Evolutionary conservation across 1,284 basidiomycete species (phyloP), one percentile per base, ranked within the genome.

Genomic region (Rhodotorula glutinis): DNA sequence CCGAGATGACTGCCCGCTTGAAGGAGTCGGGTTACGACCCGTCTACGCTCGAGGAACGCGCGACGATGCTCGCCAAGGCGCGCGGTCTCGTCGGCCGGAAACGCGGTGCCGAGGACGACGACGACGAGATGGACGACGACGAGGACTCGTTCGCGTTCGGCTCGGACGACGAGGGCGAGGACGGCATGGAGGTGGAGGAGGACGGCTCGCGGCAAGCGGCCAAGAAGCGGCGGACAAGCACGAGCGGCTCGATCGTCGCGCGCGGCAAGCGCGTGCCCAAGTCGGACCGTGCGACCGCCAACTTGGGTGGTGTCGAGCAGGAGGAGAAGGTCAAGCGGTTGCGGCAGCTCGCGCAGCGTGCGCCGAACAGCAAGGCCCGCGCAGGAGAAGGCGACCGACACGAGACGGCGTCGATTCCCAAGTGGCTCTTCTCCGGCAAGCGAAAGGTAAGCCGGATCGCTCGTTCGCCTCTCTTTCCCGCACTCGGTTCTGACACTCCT

Each of bases 11-110:
- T 49, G 80, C 84, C 17, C 87, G 86, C 76, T 82, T 98, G 79
- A 90, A 88, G 44, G 87, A 87, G 75, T 89, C 90, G 16, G 95
- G 96, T 0, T 85, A 92, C 72, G 91, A 99, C 78, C 90, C 95
- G 9, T 88, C 87, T 73, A 85, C 86, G 62, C 88, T 99, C 75
- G 86, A 93, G 78, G 90, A 90, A 73, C 87, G 95, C 43, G 96
- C 94, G 2, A 85, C 85, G 76, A 83, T 89, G 75, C 80, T 98
- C 57, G 89, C 90, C 40, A 92, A 92, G 80, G 81, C 87, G 27
- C 85, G 87, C 61, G 88, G 87, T 29, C 73, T 82, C 43, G 84
- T 82, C 8, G 85, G 88, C 78, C 85, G 87, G 76, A 92, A 92
- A 80, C 82, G 89, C 62, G 80, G 75, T 14, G 73, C 67, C 11